phyloP scores from a whole-genome alignment of 805 yeast species.

The Metschnikowia lochheadii region DNA sequence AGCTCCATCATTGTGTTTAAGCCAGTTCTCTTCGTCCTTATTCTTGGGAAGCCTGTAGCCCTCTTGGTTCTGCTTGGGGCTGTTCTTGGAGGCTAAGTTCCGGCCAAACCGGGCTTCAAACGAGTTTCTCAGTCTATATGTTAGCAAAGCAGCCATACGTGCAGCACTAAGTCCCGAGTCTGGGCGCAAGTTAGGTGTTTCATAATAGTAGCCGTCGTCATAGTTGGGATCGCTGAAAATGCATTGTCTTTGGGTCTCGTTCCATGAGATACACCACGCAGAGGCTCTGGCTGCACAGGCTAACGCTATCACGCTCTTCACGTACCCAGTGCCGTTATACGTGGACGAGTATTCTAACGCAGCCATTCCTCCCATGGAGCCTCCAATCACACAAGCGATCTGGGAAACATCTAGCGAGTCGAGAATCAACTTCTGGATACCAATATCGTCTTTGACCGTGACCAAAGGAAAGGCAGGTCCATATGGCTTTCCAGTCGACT shows the following conservation, averaged over 20 bases:
- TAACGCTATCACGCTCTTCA: conserved; percentile 67
- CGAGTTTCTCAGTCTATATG: conserved; percentile 88
- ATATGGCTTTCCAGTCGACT: conserved; percentile 68
- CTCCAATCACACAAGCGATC: conserved; percentile 86
- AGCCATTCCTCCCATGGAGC: conserved; percentile 99
- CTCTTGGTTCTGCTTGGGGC: conserved; percentile 13
- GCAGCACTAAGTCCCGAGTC: conserved; percentile 89
- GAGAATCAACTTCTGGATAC: conserved; percentile 68
- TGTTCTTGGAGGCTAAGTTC: conserved; percentile 33
- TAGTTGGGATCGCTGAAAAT: conserved; percentile 94
- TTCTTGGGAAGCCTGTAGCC: conserved; percentile 41
- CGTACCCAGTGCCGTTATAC: conserved; percentile 63
- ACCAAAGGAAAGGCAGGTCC: conserved; percentile 96
- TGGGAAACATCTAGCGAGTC: conserved; percentile 77
- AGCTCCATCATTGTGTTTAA: conserved; percentile 85
- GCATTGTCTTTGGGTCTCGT: conserved; percentile 95
- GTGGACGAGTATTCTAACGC: conserved; percentile 76
- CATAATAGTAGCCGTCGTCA: conserved; percentile 78
- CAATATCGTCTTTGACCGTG: conserved; percentile 90
- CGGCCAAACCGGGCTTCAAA: conserved; percentile 93
- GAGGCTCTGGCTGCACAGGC: conserved; percentile 94
- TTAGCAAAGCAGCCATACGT: conserved; percentile 91
- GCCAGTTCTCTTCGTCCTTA: conserved; percentile 70
- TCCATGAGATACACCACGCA: conserved; percentile 99
- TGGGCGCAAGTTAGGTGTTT: conserved; percentile 62